phyloP scores from a whole-genome alignment of 345 rosid species.

The Gossypium australe region DNA sequence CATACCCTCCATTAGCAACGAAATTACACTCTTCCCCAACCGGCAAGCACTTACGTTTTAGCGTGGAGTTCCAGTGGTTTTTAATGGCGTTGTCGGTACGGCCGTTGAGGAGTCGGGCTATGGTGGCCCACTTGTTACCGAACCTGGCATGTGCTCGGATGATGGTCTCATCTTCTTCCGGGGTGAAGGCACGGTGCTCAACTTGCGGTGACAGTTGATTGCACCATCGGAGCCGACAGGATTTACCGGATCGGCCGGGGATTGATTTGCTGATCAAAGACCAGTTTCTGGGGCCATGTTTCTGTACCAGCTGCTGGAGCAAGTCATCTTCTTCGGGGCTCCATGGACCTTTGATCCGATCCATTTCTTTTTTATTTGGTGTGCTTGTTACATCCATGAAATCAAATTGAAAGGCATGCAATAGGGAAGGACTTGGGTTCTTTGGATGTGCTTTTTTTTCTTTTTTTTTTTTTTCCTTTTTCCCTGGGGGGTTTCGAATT shows the following conservation, averaged over 20 bases:
- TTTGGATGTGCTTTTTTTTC: too few relatives aligned
- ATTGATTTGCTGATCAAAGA: constrained; percentile 86
- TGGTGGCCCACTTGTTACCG: constrained; percentile 96
- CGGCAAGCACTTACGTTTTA: constrained; percentile 63
- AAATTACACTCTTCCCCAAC: constrained; percentile 33
- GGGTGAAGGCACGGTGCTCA: constrained; percentile 70
- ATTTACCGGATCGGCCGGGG: constrained; percentile 85
- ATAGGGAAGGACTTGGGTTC: too few relatives aligned
- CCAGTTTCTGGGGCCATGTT: constrained; percentile 92
- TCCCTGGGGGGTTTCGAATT: too few relatives aligned
- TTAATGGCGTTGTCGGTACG: constrained; percentile 93
- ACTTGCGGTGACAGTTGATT: constrained; percentile 95
- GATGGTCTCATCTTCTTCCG: constrained; percentile 78
- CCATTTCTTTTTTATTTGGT: constrained; percentile 41
- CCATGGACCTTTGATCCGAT: constrained; percentile 97
- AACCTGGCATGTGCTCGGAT: constrained; percentile 74
- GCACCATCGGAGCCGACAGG: constrained; percentile 90
- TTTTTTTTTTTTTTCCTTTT: too few relatives aligned
- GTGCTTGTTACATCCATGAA: constrained; percentile 16
- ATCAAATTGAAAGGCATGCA: too few relatives aligned
- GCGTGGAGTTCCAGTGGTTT: constrained; percentile 95
- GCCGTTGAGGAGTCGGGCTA: constrained; percentile 84
- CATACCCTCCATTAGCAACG: constrained; percentile 35
- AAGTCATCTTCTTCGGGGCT: constrained; percentile 93
- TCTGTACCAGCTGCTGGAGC: constrained; percentile 55